Percentiles rank a stretch among this genome's conserved stretches.
These are phyloP conservation scores for Orbilia oligospora DNA, from an alignment of 2,329 filamentous ascomycete genomes.

Conservation along the genomic window DNA sequence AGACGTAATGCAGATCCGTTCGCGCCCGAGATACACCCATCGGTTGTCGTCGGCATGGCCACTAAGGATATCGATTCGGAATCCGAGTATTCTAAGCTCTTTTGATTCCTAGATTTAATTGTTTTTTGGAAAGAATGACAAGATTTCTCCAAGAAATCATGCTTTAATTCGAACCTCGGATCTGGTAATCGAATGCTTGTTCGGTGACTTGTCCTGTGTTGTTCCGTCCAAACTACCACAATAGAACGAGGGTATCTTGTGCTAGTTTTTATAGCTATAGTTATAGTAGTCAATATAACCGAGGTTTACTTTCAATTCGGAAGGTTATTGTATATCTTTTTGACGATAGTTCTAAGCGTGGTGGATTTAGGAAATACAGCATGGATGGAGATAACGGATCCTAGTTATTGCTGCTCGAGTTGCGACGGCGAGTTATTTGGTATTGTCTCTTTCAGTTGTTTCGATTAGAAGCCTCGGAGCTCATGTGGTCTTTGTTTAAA, in stretches of 20 bases:
- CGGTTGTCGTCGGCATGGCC: slow-evolving; percentile 13
- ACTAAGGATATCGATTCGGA: background rate
- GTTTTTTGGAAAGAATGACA: slow-evolving; percentile 5
- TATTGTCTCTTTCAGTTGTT: background rate
- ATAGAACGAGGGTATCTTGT: background rate
- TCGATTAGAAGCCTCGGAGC: slow-evolving; percentile 1
- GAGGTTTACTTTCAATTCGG: slow-evolving; percentile 18
- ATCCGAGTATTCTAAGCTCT: background rate
- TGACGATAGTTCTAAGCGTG: background rate
- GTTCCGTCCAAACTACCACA: background rate
- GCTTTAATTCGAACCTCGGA: slow-evolving; percentile 5
- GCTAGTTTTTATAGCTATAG: slow-evolving; percentile 5
- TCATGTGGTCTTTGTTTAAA: background rate
- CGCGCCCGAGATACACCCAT: background rate
- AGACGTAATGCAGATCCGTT: background rate
- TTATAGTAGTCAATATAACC: background rate
- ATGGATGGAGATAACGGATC: slow-evolving; percentile 25
- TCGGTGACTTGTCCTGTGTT: background rate
- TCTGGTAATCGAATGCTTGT: background rate
- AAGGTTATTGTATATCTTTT: slow-evolving; percentile 11
- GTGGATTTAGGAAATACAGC: background rate
- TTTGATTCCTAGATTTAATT: background rate
- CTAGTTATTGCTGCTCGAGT: slow-evolving; percentile 4
- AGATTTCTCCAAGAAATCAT: slow-evolving; percentile 23
- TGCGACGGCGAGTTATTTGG: slow-evolving; percentile 43